Evolutionary conservation across 805 yeast species (phyloP).

Genomic region (Myxozyma nipponensis): DNA sequence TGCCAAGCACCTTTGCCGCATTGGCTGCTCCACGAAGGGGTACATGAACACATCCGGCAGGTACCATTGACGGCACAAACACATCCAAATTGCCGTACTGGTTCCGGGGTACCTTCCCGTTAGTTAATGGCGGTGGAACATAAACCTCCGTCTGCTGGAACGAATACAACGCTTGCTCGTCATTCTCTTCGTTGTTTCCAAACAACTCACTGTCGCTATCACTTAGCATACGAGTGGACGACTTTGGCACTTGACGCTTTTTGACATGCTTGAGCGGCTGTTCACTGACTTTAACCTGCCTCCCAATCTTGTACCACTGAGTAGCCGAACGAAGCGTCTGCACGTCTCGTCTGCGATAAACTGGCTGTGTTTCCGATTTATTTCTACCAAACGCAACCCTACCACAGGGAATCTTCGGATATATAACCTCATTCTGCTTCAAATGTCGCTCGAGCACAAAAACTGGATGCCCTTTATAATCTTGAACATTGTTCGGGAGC

Average conservation of each 20-base stretch:
- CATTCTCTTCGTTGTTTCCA: constrained; percentile 46
- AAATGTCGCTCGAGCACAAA: constrained; percentile 77
- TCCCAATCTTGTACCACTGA: constrained; percentile 82
- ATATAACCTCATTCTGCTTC: constrained; percentile 64
- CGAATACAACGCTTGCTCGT: constrained; percentile 64
- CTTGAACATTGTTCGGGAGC: constrained; percentile 78
- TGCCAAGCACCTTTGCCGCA: constrained; percentile 66
- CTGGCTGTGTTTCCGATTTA: constrained; percentile 42
- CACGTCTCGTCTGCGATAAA: constrained; percentile 66
- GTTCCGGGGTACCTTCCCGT: constrained; percentile 71
- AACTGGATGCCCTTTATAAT: constrained; percentile 81
- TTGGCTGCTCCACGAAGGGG: constrained; percentile 45
- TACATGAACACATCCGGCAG: constrained; percentile 67
- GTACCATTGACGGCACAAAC: constrained; percentile 75
- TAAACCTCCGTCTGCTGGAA: constrained; percentile 72
- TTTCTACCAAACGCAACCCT: constrained; percentile 45
- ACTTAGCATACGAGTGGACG: constrained; percentile 27
- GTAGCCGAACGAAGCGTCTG: constrained; percentile 63
- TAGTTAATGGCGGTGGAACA: constrained; percentile 58
- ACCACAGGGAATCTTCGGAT: constrained; percentile 71
- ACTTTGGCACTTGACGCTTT: constrained; percentile 31
- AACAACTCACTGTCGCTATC: constrained; percentile 38
- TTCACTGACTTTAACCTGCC: constrained; percentile 66
- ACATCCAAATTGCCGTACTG: constrained; percentile 81
- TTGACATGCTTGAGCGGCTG: constrained; percentile 54